Base-by-base conservation (phyloP, 164 flowering plant species). In the Houttuynia cordata region DNA sequence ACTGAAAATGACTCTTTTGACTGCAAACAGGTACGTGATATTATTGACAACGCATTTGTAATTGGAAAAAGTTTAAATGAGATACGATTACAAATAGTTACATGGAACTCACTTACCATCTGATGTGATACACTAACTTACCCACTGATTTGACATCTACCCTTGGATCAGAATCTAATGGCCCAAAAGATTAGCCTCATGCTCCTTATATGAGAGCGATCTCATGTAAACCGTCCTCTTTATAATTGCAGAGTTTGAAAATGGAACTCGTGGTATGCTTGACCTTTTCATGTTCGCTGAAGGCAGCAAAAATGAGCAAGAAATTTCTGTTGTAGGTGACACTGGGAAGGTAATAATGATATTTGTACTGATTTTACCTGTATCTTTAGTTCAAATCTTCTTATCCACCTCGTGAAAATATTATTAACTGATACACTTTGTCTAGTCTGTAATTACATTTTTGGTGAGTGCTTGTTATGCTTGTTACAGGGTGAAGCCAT, bases 221-320 rank as follows among this genome's bases (percentile, higher is more conserved):
- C n/a, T n/a, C n/a, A n/a, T n/a, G n/a, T n/a, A n/a, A n/a, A n/a
- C n/a, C n/a, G n/a, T n/a, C n/a, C n/a, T n/a, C n/a, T n/a, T n/a
- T n/a, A n/a, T n/a, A n/a, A n/a, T 93, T 57, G 73, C 89, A 10
- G 97, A 89, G 66, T 89, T 93, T 63, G 90, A 87, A 17, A 93
- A 87, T 79, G 96, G 96, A 61, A 75, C 84, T 42, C 80, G 98
- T 24, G 94, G 96, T 63, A 79, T 87, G 96, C 91, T 89, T 25
- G 97, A 89, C 58, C 91, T 93, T 47, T 93, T 96, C 75, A 93
- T 93, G 98, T 93, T 93, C 80, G 96, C 96, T 62, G 98, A 89
- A 81, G 98, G 97, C 59, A 89, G 90, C 71, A 89, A 84, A 81
- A 93, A 93, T 70, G 97, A 89, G 74, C 98, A 92, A 77, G 98